Evolutionary conservation across 169 alveolate species (phyloP).

Genomic region (Plasmodium malariae): DNA sequence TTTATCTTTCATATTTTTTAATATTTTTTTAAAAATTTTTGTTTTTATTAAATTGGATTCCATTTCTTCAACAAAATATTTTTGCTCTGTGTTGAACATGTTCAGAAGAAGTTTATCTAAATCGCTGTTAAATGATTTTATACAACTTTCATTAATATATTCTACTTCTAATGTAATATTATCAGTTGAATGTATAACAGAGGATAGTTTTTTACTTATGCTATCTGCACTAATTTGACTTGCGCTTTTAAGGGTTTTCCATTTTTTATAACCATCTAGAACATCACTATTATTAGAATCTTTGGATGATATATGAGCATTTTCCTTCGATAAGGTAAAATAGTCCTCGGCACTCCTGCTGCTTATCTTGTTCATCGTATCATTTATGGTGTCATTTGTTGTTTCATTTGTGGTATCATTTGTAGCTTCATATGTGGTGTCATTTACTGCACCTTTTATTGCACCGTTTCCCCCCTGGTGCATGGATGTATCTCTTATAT

Average conservation of each 20-base stretch:
- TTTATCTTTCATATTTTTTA: conserved; percentile 53
- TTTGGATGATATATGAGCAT: too few relatives aligned
- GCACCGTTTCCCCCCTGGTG: too few relatives aligned
- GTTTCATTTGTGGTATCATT: too few relatives aligned
- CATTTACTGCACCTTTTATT: too few relatives aligned
- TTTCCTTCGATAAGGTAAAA: too few relatives aligned
- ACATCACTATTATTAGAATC: too few relatives aligned
- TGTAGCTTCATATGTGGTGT: too few relatives aligned
- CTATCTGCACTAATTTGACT: not conserved
- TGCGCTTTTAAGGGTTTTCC: not conserved
- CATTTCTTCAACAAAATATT: conserved; percentile 73
- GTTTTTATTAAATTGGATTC: conserved; percentile 57
- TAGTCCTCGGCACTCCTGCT: too few relatives aligned
- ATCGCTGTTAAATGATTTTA: conserved; percentile 60
- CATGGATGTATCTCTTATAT: too few relatives aligned
- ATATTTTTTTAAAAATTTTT: conserved; percentile 37
- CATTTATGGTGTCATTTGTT: too few relatives aligned
- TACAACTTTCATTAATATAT: conserved; percentile 36
- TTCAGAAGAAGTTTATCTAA: conserved; percentile 55
- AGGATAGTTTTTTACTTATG: conserved; percentile 3
- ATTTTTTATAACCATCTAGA: too few relatives aligned
- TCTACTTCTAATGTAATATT: conserved; percentile 35
- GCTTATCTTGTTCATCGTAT: too few relatives aligned
- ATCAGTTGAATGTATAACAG: conserved; percentile 16
- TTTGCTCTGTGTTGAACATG: conserved; percentile 62